These are phyloP conservation scores for Fomitopsis schrenkii DNA, from an alignment of 1,284 basidiomycete genomes.

Conservation along the genomic window DNA sequence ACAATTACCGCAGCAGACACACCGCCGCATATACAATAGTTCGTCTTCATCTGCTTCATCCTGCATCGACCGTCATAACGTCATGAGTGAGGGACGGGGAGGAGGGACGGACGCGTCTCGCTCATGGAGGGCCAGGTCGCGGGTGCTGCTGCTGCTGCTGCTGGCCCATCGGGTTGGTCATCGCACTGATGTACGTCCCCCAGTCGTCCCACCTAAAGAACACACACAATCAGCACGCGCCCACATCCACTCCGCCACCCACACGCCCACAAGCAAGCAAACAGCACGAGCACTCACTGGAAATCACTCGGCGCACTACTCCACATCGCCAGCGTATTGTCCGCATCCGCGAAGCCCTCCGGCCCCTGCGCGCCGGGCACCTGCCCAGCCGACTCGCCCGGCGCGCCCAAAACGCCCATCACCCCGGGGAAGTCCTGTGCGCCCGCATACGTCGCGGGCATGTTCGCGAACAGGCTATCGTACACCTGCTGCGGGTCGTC, in stretches of 20 bases:
- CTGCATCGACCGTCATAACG: neutral
- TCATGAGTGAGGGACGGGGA: neutral
- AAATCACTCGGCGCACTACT: constrained; percentile 29
- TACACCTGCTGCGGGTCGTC: constrained; percentile 4
- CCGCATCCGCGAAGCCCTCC: constrained; percentile 15
- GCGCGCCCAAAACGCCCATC: neutral
- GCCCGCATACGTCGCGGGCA: neutral
- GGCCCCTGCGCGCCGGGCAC: neutral
- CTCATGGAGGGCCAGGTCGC: neutral
- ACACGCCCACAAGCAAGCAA: neutral
- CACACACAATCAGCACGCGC: neutral
- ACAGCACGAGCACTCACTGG: constrained; percentile 23
- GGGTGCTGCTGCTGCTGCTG: no score
- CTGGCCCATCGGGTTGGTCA: constrained; percentile 9
- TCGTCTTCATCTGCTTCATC: neutral
- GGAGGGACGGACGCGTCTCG: neutral
- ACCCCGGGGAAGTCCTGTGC: neutral
- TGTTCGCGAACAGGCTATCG: constrained; percentile 5
- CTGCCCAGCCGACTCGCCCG: neutral
- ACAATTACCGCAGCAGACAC: neutral
- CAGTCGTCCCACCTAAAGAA: constrained; percentile 22
- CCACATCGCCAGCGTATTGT: constrained; percentile 30
- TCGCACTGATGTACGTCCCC: constrained; percentile 24
- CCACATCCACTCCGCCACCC: no score
- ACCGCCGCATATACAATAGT: neutral